A percentile compares a stretch with the other conserved stretches of the same genome.
Conservation (phyloP, 768 basidiomycete species). For the Lentinus tigrinus region DNA sequence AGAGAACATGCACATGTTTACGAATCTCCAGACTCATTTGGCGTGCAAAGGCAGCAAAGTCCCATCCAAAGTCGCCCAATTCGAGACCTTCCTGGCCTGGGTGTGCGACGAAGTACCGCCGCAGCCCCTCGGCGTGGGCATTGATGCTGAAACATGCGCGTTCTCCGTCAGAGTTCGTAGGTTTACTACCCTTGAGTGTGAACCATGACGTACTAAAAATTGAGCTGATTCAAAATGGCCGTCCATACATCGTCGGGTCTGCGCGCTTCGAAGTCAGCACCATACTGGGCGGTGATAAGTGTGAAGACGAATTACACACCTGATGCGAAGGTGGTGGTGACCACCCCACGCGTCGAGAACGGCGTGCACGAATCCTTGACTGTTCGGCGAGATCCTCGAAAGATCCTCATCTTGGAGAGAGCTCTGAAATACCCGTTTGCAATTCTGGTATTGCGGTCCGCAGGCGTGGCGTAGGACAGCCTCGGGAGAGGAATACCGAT, state of each 20-base stretch:
- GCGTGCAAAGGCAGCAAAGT: slow-evolving; percentile 32
- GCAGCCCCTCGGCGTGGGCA: slow-evolving; percentile 32
- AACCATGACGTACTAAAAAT: slow-evolving; percentile 23
- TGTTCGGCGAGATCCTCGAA: neutral
- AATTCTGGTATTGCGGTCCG: no score
- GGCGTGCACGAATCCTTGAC: slow-evolving; percentile 1
- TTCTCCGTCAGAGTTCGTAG: neutral
- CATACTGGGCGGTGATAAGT: neutral
- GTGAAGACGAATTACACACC: neutral
- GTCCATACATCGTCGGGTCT: slow-evolving; percentile 53
- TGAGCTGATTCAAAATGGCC: slow-evolving; percentile 39
- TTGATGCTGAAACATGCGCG: slow-evolving; percentile 18
- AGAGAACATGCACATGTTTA: slow-evolving; percentile 12
- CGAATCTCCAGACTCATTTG: slow-evolving; percentile 27
- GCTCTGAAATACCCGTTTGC: neutral
- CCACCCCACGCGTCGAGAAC: neutral
- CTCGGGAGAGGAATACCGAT: no score
- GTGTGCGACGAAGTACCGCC: slow-evolving; percentile 35
- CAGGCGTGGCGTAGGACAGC: no score
- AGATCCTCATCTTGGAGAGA: neutral
- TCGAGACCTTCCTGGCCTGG: slow-evolving; percentile 34
- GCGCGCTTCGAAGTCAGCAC: neutral
- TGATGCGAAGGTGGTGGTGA: neutral
- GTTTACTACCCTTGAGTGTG: no score
- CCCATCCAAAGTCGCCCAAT: slow-evolving; percentile 24